A percentile compares a stretch with the other conserved stretches of the same genome.
Evolutionary conservation across 768 basidiomycete genomes (phyloP).

Genomic region (Aureoboletus auriporus): DNA sequence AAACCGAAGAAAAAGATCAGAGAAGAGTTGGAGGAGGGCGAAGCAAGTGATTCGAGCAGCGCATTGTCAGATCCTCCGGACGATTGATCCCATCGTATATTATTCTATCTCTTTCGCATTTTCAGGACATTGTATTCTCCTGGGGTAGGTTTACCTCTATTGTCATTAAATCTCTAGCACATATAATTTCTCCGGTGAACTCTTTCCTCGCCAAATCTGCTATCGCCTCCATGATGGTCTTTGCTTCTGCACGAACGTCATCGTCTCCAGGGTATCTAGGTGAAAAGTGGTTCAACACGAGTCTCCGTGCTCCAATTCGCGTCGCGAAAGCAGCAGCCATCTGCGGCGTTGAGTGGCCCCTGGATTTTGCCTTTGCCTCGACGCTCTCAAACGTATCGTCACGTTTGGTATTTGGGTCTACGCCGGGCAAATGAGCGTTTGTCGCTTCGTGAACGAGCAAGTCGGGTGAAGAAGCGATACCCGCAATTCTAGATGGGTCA

Average conservation of each 20-base stretch:
- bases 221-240: slow-evolving; percentile 61
- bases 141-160: slow-evolving; percentile 47
- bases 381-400: slow-evolving; percentile 60
- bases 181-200: slow-evolving; percentile 56
- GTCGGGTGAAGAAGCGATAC: slow-evolving; percentile 61
- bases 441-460: slow-evolving; percentile 87
- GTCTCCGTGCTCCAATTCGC: slow-evolving; percentile 51
- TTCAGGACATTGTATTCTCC: slow-evolving; percentile 12
- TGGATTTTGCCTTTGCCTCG: slow-evolving; percentile 58
- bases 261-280: slow-evolving; percentile 72
- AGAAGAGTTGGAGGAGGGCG: slow-evolving; percentile 84
- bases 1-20: slow-evolving; percentile 47
- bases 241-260: slow-evolving; percentile 44
- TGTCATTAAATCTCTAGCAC: slow-evolving; percentile 75
- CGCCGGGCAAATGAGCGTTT: slow-evolving; percentile 72
- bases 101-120: slow-evolving; percentile 1
- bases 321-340: slow-evolving; percentile 84
- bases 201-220: slow-evolving; percentile 47
- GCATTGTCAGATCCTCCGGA: slow-evolving; percentile 76
- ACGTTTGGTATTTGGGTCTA: slow-evolving; percentile 57
- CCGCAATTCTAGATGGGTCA: slow-evolving; percentile 65
- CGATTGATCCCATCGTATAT: slow-evolving; percentile 26
- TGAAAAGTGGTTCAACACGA: slow-evolving; percentile 86
- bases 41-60: slow-evolving; percentile 79
- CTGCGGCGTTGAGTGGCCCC: slow-evolving; percentile 90